These are phyloP conservation scores for Rhizopogon rudus DNA, from an alignment of 768 basidiomycete species.

Conservation along the genomic window DNA sequence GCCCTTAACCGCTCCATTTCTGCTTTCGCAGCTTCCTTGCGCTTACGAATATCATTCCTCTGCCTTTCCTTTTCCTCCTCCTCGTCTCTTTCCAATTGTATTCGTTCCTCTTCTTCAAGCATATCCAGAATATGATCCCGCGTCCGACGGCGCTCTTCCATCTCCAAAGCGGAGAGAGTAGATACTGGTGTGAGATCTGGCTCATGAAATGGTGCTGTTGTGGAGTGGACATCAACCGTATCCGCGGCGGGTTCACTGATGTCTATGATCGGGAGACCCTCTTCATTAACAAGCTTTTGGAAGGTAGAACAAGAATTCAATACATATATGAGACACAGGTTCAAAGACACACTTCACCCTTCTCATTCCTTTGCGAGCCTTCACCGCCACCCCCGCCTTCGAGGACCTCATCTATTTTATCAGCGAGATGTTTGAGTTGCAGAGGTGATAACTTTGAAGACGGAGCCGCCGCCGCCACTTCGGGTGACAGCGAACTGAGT, in stretches of 20 bases:
- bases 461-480: constrained; percentile 2
- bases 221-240: constrained; percentile 12
- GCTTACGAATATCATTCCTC: constrained; percentile 45
- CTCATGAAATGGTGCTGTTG: constrained; percentile 29
- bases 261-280: constrained; percentile 76
- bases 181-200: constrained; percentile 43
- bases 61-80: constrained; percentile 35
- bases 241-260: constrained; percentile 55
- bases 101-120: constrained; percentile 66
- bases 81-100: constrained; percentile 37
- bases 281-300: constrained; percentile 62
- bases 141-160: constrained; percentile 48
- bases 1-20: constrained; percentile 35
- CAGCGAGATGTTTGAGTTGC: constrained; percentile 48
- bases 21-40: constrained; percentile 41
- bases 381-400: constrained; percentile 38
- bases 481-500: constrained; percentile 30
- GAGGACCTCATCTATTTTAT: constrained; percentile 52
- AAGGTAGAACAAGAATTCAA: constrained; percentile 17
- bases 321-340: not conserved
- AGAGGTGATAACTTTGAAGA: constrained; percentile 36
- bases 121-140: constrained; percentile 61
- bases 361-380: constrained; percentile 39
- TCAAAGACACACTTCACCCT: constrained; percentile 56
- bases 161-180: constrained; percentile 40